Evolutionary conservation across 371 early-diverging fungal genomes (phyloP).

Genomic region (Catenaria anguillulae): DNA sequence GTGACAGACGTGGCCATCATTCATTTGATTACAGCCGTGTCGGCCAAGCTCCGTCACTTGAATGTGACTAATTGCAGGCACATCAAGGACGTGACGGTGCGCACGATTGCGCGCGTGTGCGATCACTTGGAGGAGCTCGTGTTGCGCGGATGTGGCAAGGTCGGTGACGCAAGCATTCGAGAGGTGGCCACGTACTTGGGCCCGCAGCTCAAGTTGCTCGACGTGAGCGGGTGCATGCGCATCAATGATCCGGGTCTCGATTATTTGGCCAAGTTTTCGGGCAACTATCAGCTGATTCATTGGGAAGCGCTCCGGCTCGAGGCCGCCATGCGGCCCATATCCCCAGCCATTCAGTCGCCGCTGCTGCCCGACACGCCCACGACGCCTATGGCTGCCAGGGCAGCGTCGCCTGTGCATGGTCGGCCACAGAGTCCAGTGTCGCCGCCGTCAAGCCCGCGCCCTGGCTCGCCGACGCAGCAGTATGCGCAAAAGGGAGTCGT

Average conservation of each 20-base stretch:
- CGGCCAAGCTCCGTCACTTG: neutral
- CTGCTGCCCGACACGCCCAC: no score
- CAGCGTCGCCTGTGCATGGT: neutral
- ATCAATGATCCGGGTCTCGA: constrained; percentile 2
- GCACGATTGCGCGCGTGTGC: neutral
- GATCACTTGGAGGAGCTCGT: neutral
- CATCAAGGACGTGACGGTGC: constrained; percentile 4
- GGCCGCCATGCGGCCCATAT: neutral
- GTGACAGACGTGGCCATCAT: constrained; percentile 3
- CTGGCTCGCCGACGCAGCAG: neutral
- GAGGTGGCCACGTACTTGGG: neutral
- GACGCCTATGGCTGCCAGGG: neutral
- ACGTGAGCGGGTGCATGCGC: constrained; percentile 1
- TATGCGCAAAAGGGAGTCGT: neutral
- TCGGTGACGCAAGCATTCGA: neutral
- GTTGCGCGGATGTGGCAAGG: constrained; percentile 3
- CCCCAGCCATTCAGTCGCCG: neutral
- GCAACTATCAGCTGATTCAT: neutral
- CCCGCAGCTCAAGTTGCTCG: neutral
- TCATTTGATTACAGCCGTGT: neutral
- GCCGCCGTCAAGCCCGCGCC: neutral
- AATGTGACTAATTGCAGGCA: constrained; percentile 2
- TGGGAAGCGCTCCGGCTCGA: neutral
- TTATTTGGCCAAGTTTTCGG: neutral
- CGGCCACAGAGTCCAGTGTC: no score